Evolutionary conservation across 371 early-diverging fungal species (phyloP).

Genomic region (Mortierella sp.): DNA sequence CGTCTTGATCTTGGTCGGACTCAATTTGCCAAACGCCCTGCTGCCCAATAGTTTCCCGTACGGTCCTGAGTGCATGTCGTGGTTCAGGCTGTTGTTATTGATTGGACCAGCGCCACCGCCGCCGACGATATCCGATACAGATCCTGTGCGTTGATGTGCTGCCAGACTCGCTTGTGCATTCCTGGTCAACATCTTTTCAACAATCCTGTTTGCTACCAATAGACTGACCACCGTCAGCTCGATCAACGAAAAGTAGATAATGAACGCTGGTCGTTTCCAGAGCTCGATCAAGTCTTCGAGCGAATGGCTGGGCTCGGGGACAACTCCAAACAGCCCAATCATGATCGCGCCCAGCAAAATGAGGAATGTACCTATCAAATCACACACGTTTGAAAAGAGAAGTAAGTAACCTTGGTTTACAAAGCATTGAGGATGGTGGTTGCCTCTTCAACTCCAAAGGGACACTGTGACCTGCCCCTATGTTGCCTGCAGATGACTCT

Average conservation of each 20-base stretch:
- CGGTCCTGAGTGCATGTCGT: slow-evolving; percentile 13
- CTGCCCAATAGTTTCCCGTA: slow-evolving; percentile 22
- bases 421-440: neutral
- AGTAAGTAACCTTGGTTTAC: neutral
- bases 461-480: slow-evolving; percentile 10
- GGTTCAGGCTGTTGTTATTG: slow-evolving; percentile 4
- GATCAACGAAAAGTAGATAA: slow-evolving; percentile 76
- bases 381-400: neutral
- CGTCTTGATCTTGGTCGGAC: slow-evolving; percentile 54
- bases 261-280: slow-evolving; percentile 80
- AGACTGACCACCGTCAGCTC: slow-evolving; percentile 67
- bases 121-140: neutral
- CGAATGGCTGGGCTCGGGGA: slow-evolving; percentile 81
- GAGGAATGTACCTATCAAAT: slow-evolving; percentile 74
- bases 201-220: slow-evolving; percentile 66
- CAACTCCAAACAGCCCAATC: slow-evolving; percentile 82
- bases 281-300: slow-evolving; percentile 78
- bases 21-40: slow-evolving; percentile 57
- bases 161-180: slow-evolving; percentile 28
- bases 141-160: slow-evolving; percentile 21
- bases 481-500: slow-evolving; percentile 11
- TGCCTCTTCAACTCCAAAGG: neutral
- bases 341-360: slow-evolving; percentile 79
- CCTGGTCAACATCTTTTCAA: slow-evolving; percentile 60
- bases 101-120: neutral